Conservation (phyloP, 2,329 filamentous ascomycete species). For the Aspergillus caelatus region DNA sequence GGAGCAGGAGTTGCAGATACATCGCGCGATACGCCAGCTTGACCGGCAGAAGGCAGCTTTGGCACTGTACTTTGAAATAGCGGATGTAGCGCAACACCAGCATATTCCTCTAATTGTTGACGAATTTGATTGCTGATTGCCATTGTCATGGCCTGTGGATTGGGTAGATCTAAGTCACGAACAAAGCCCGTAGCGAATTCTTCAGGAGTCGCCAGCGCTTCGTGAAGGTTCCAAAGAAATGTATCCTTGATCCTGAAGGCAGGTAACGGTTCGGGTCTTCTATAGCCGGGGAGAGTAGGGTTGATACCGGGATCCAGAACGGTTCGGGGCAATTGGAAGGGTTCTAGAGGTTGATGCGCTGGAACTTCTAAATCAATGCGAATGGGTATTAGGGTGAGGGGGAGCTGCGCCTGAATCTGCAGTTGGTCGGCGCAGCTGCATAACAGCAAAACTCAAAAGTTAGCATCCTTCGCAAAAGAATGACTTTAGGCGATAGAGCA, state of each 20-base stretch:
- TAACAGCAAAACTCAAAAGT: conserved; percentile 11
- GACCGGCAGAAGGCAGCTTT: conserved; percentile 24
- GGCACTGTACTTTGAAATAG: conserved; percentile 68
- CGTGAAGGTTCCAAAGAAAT: conserved; percentile 98
- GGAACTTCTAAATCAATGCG: conserved; percentile 93
- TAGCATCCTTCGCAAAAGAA: conserved; percentile 22
- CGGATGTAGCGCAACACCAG: conserved; percentile 88
- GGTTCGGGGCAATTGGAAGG: conserved; percentile 49
- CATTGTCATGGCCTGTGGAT: conserved; percentile 67
- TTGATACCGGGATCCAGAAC: conserved; percentile 52
- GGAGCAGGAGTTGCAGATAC: conserved; percentile 57
- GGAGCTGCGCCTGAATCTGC: conserved; percentile 71
- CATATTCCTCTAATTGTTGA: conserved; percentile 93
- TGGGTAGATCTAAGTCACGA: conserved; percentile 89
- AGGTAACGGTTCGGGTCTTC: conserved; percentile 74
- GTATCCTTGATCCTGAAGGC: conserved; percentile 89
- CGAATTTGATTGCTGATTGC: conserved; percentile 94
- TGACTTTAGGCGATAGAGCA: background rate
- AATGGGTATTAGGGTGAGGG: conserved; percentile 89
- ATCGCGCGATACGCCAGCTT: conserved; percentile 52
- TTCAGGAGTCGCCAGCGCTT: conserved; percentile 90
- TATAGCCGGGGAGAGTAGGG: conserved; percentile 75
- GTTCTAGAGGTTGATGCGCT: conserved; percentile 58
- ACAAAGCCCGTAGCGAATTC: conserved; percentile 91
- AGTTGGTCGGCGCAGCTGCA: conserved; percentile 60